A percentile compares a stretch with the other conserved stretches of the same genome.
These are phyloP conservation scores for Fonsecaea monophora DNA, from an alignment of 2,329 filamentous ascomycete genomes.

Conservation along the genomic window DNA sequence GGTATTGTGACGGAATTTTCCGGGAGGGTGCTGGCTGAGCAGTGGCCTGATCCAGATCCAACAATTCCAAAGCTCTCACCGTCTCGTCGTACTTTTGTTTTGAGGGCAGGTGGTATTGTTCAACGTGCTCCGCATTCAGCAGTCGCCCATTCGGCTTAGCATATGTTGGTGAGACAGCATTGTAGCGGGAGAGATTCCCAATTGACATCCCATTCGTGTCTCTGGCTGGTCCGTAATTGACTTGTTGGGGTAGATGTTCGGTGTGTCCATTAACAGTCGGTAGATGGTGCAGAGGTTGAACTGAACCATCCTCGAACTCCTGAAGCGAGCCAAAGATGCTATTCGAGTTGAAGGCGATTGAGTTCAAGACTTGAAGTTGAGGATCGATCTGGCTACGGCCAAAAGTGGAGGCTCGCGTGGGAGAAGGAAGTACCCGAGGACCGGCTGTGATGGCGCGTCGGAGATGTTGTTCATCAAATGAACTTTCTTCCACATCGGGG, in stretches of 20 bases:
- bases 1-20: constrained; percentile 22
- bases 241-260: constrained; percentile 4
- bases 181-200: constrained; percentile 10
- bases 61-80: constrained; percentile 18
- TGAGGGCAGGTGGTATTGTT: constrained; percentile 11
- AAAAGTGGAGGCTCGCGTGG: constrained; percentile 14
- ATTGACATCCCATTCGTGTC: neutral
- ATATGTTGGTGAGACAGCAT: constrained; percentile 10
- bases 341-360: constrained; percentile 22
- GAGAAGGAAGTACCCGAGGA: constrained; percentile 26
- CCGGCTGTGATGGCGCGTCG: constrained; percentile 21
- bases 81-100: constrained; percentile 22
- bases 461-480: constrained; percentile 25
- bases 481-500: constrained; percentile 31
- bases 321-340: constrained; percentile 17
- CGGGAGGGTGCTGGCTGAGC: constrained; percentile 20
- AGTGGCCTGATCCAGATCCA: constrained; percentile 24
- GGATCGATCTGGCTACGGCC: constrained; percentile 17
- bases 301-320: constrained; percentile 13
- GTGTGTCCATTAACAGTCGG: constrained; percentile 1
- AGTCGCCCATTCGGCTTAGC: neutral
- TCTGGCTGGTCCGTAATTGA: constrained; percentile 5
- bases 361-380: constrained; percentile 22
- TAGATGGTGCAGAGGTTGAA: constrained; percentile 1
- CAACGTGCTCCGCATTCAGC: constrained; percentile 10